Conservation (phyloP, 495 filamentous ascomycete genomes). For the Talaromyces thailandensis region DNA sequence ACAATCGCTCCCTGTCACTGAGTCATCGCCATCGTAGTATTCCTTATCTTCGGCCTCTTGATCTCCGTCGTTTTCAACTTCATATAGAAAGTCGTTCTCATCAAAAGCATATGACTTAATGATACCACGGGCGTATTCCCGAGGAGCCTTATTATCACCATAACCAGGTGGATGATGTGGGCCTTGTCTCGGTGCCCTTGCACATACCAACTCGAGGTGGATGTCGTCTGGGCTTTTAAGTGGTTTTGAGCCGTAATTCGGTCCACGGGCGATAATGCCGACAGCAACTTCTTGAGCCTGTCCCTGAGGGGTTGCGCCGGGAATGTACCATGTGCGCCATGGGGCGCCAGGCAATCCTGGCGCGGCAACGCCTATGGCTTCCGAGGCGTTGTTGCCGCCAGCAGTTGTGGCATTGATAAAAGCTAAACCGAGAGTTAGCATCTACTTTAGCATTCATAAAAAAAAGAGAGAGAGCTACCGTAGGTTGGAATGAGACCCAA, state of each 20-base stretch:
- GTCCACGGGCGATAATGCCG: conserved; percentile 31
- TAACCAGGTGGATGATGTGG: neutral
- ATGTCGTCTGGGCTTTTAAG: conserved; percentile 23
- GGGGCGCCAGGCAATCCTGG: conserved; percentile 21
- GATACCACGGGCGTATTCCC: neutral
- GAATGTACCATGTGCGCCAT: conserved; percentile 33
- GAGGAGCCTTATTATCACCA: neutral
- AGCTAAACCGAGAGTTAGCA: conserved; percentile 12
- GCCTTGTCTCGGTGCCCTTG: neutral
- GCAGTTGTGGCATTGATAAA: conserved; percentile 23
- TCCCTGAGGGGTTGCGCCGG: conserved; percentile 24
- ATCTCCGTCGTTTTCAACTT: neutral
- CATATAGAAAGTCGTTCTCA: neutral
- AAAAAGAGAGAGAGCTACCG: conserved; percentile 13
- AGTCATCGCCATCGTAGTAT: neutral
- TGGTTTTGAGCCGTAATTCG: conserved; percentile 19
- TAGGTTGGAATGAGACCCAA: conserved; percentile 27
- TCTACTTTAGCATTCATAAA: neutral
- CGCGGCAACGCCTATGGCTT: conserved; percentile 20
- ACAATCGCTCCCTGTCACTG: neutral
- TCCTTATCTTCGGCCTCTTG: neutral
- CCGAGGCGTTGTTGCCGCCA: conserved; percentile 3
- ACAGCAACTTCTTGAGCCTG: conserved; percentile 34
- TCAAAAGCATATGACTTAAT: conserved; percentile 5
- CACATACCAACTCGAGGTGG: conserved; percentile 29